Evolutionary conservation across 2,329 filamentous ascomycete genomes (phyloP).

Genomic region (Rhynchosporium graminicola): DNA sequence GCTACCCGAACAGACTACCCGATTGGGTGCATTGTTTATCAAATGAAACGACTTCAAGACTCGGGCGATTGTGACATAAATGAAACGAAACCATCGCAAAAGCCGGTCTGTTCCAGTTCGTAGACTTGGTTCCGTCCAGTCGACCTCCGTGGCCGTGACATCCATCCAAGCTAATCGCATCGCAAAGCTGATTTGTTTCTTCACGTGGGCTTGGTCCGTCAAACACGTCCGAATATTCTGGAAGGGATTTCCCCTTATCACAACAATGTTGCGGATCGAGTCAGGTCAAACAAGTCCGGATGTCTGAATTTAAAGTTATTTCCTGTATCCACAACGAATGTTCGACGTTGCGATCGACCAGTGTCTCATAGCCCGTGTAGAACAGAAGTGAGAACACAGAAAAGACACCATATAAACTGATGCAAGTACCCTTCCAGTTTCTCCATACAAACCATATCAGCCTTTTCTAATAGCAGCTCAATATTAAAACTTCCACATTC

Average conservation of each 20-base stretch:
- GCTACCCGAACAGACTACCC: neutral
- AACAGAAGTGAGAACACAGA: constrained; percentile 3
- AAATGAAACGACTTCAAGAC: neutral
- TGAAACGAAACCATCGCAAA: neutral
- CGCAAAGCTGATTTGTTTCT: neutral
- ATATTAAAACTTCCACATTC: neutral
- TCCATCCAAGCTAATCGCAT: neutral
- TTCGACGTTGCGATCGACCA: neutral
- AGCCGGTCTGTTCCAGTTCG: too few relatives aligned
- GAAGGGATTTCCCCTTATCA: too few relatives aligned
- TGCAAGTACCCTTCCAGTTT: neutral
- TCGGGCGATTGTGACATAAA: neutral
- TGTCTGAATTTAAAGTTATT: neutral
- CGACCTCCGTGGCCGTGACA: neutral
- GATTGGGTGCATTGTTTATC: neutral
- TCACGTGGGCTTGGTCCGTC: neutral
- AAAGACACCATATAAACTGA: neutral
- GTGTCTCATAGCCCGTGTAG: neutral
- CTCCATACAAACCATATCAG: neutral
- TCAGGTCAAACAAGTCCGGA: neutral
- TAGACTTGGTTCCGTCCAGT: too few relatives aligned
- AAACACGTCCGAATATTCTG: too few relatives aligned
- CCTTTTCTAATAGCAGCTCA: too few relatives aligned
- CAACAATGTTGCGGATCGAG: neutral
- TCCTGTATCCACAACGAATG: neutral